Base-by-base conservation (phyloP, 352 stramenopile species). In the Pythium sukuiense region DNA sequence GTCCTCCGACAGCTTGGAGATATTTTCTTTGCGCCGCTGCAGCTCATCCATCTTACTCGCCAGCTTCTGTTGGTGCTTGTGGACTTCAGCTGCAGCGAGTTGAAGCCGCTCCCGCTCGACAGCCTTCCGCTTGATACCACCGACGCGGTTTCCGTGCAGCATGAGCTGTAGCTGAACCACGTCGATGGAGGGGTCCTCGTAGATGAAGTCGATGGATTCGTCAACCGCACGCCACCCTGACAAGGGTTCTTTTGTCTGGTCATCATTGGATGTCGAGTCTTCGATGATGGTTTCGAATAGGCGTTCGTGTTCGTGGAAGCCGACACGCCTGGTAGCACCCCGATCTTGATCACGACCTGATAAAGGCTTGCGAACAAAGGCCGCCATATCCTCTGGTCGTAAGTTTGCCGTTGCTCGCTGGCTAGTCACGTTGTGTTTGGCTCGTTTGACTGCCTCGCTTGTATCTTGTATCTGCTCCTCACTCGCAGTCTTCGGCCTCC, bases 141-240 rank as follows among this genome's bases (percentile, higher is more conserved):
- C 62, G 24, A 41, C 27, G 5, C 24, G 29, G 9, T 61, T 70
- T 29, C 48, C 68, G 16, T 88, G 77, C 3, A 83, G 35, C 12
- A 71, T 11, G 3, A 87, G 67, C 26, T 79, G 69, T 6, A 79
- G 45, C 41, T 86, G 78, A 18, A 87, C 75, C 12, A 80, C 39
- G 48, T 87, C 80, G 2, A 84, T 79, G 2, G 76, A 77, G 8
- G 76, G 71, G 33, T 90, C 77, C 41, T 83, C 70, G 32, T 81
- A 91, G 13, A 90, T 80, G 41, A 83, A 70, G 20, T 90, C 75
- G 18, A 89, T 89, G 1, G 76, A 83, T 20, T 79, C 70, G 33
- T 83, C 71, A 9, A 90, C 68, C 13, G 57, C 59, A 39, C 73
- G 65, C 79, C 77, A 88, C 1, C 60, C 59, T 0, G 67, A 73